phyloP scores from a whole-genome alignment of 2,329 filamentous ascomycete species.

The Conoideocrella luteorostrata region DNA sequence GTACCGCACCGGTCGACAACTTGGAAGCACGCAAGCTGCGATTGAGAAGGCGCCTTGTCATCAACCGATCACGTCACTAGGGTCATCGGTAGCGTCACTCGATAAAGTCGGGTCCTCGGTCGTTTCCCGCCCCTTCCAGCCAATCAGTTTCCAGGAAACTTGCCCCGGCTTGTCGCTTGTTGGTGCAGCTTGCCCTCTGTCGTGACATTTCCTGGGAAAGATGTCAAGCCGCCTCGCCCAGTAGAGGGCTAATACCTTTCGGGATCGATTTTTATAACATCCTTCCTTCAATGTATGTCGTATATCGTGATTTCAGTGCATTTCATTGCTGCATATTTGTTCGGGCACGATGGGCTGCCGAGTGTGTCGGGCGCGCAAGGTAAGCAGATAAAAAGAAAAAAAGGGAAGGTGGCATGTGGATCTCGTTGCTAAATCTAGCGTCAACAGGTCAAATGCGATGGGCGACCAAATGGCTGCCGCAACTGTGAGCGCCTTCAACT shows the following conservation, averaged over 20 bases:
- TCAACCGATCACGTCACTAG: conserved; percentile 12
- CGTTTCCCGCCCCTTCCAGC: background rate
- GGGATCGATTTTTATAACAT: background rate
- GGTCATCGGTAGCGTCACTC: conserved; percentile 11
- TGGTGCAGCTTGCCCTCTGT: background rate
- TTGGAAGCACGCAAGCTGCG: conserved; percentile 4
- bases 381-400: conserved; percentile 12
- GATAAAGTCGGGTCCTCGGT: conserved; percentile 4
- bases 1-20: background rate
- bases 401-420: background rate
- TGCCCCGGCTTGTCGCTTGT: conserved; percentile 7
- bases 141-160: conserved; percentile 3
- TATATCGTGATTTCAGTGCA: background rate
- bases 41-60: conserved; percentile 3
- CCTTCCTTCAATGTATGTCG: background rate
- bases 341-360: conserved; percentile 29
- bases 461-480: conserved; percentile 34
- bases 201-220: background rate
- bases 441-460: conserved; percentile 34
- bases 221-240: background rate
- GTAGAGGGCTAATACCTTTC: background rate
- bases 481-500: conserved; percentile 37
- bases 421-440: background rate
- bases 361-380: conserved; percentile 35
- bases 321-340: background rate